phyloP scores from a whole-genome alignment of 768 basidiomycete species.

The Hypholoma sublateritium region DNA sequence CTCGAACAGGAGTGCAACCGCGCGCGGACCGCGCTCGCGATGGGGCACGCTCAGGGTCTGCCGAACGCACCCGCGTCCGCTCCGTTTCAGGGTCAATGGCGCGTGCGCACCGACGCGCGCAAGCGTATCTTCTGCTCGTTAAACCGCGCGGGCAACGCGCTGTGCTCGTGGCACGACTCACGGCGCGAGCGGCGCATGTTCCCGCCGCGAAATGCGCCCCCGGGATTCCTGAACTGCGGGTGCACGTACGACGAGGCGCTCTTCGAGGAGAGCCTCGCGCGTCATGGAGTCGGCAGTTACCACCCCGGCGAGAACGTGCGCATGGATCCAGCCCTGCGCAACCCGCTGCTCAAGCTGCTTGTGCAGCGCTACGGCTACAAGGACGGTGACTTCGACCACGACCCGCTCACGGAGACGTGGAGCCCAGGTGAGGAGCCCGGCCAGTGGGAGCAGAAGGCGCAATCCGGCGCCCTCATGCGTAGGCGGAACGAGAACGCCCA shows the following conservation, averaged over 20 bases:
- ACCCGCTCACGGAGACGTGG: conserved; percentile 67
- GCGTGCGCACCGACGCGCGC: conserved; percentile 71
- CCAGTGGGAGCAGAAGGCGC: conserved; percentile 61
- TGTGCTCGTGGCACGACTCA: conserved; percentile 91
- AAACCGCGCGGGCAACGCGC: conserved; percentile 85
- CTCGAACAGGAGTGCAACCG: conserved; percentile 61
- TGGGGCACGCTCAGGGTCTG: conserved; percentile 27
- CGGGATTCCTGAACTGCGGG: conserved; percentile 80
- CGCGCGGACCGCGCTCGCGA: conserved; percentile 33
- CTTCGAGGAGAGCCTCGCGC: conserved; percentile 81
- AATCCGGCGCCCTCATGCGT: conserved; percentile 29
- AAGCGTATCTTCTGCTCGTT: conserved; percentile 72
- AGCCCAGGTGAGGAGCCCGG: conserved; percentile 60
- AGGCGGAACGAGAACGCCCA: conserved; percentile 34
- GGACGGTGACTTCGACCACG: conserved; percentile 85
- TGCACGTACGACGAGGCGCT: conserved; percentile 84
- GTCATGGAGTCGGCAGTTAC: conserved; percentile 80
- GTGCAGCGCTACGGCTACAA: conserved; percentile 74
- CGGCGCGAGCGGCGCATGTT: conserved; percentile 75
- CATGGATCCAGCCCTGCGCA: conserved; percentile 86
- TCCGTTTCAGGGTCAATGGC: conserved; percentile 63
- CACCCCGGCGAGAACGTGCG: conserved; percentile 82
- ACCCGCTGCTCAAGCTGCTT: conserved; percentile 73
- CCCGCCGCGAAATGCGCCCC: conserved; percentile 80
- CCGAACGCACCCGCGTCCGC: conserved; percentile 35